Evolutionary conservation across 176 grass and related monocot species (phyloP).

Genomic region (Oropetium thomaeum): DNA sequence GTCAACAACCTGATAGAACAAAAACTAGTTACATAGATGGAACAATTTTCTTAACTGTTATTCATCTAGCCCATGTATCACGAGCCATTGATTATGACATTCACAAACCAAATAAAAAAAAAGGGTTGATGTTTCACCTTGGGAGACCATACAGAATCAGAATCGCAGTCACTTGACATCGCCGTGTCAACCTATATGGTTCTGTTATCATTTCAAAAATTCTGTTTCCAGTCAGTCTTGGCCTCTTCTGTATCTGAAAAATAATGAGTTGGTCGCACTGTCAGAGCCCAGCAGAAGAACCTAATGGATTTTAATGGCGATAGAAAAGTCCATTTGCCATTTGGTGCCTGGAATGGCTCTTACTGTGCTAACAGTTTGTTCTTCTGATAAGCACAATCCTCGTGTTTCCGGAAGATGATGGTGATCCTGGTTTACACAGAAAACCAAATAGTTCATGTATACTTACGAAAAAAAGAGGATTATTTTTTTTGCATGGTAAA

Average conservation of each 20-base stretch:
- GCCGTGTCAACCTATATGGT: constrained; percentile 74
- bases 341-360: constrained; percentile 28
- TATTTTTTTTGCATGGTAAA: too few species aligned
- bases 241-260: constrained; percentile 74
- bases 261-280: too few species aligned
- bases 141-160: constrained; percentile 96
- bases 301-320: constrained; percentile 6
- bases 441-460: too few species aligned
- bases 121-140: constrained; percentile 51
- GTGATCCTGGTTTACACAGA: constrained; percentile 55
- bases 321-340: constrained; percentile 10
- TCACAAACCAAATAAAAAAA: constrained; percentile 18
- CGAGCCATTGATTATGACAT: too few species aligned
- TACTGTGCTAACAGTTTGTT: constrained; percentile 93
- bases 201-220: constrained; percentile 83
- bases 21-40: constrained; percentile 7
- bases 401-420: constrained; percentile 97
- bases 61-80: not conserved
- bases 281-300: not conserved
- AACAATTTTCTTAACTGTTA: not conserved
- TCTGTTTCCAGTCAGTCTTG: constrained; percentile 79
- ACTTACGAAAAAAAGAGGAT: constrained; percentile 30
- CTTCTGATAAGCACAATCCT: constrained; percentile 95
- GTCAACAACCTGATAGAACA: constrained; percentile 76
- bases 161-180: constrained; percentile 98